Base-by-base conservation (phyloP, 495 filamentous ascomycete genomes). In the Aspergillus sclerotiicarbonarius region DNA sequence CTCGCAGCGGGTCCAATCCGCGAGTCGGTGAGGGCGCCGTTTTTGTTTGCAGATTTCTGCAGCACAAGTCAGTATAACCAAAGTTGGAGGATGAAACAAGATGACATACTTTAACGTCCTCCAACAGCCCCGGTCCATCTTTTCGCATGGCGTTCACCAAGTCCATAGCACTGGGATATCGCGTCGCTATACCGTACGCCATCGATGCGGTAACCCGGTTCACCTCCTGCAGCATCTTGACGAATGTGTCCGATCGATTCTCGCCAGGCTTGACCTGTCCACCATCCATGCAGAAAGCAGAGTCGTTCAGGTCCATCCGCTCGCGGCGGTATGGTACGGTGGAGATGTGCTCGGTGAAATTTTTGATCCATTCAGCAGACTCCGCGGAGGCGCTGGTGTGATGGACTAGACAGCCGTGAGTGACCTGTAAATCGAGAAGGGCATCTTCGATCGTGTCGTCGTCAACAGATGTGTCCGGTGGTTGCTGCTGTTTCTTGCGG, bases 301-400 rank as follows among this genome's bases (percentile, higher is more conserved):
- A 84, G 32, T 82, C 77, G 33, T 79, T 73, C 1, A 62, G 65
- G 18, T 69, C 64, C 71, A 80, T 77, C 18, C 72, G 72, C 57
- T 82, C 71, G 6, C 65, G 71, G 12, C 80, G 82, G 64, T 93
- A 93, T 0, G 89, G 90, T 30, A 89, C 84, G 0, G 86, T 89
- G 37, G 86, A 87, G 60, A 96, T 85, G 59, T 94, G 87, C 63
- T 91, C 85, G 1, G 90, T 94, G 68, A 94, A 93, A 37, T 82
- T 81, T 39, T 82, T 81, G 30, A 94, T 84, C 90, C 89, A 91
- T 64, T 88, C 80, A 3, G 89, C 88, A 0, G 89, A 89, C 56
- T 92, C 88, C 0, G 83, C 55, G 4, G 78, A 60, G 6, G 69
- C 65, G 31, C 67, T 72, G n/a, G 88, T 89, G 63, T 94, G 88